Evolutionary conservation across 78 protist species (phyloP), one percentile per base, ranked within the genome.

Genomic region (Emiliania huxleyi): DNA sequence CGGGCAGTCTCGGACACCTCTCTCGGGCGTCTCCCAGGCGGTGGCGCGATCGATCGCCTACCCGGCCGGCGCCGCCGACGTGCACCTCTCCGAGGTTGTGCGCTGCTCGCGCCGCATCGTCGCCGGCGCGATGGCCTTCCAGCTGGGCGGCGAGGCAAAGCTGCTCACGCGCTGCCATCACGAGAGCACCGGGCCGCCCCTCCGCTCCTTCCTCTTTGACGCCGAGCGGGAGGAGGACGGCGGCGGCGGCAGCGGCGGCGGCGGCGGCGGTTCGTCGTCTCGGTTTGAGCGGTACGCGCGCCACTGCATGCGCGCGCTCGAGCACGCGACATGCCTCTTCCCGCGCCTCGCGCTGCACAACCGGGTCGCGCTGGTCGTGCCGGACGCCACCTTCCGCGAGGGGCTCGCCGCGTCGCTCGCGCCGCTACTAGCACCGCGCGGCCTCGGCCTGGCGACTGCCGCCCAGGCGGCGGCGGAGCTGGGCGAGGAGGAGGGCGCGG

Each of bases 61-160:
- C 81, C 81, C 42, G 19, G 21, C 37, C 0, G 19, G 3, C 40
- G 19, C 42, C 33, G 43, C 33, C 2, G 83, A 73, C 11, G 85
- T 77, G 35, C 18, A 0, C 19, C 85, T 77, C 29, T 40, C 29
- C 44, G 85, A 77, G n/a, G 85, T 77, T 0, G 46, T 77, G 35
- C 85, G 85, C 44, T 77, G 85, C 85, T 40, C 48, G 33, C 18
- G 46, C n/a, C 85, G 85, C 46, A 77, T 77, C 85, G 85, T 77
- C 46, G 85, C 85, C 18, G 85, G 85, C 22, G 85, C 85, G 0
- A 77, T 77, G 85, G 85, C 85, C n/a, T 77, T 77, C 46, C 85
- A 77, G 29, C 85, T 77, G 18, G 85, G 85, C 46, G 85, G 85
- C 21, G 85, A 77, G 48, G 48, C 6, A 48, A 77, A 77, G 85